Evolutionary conservation across 768 basidiomycete genomes (phyloP), one percentile per base, ranked within the genome.

Genomic region (Xerocomus spinulosus): DNA sequence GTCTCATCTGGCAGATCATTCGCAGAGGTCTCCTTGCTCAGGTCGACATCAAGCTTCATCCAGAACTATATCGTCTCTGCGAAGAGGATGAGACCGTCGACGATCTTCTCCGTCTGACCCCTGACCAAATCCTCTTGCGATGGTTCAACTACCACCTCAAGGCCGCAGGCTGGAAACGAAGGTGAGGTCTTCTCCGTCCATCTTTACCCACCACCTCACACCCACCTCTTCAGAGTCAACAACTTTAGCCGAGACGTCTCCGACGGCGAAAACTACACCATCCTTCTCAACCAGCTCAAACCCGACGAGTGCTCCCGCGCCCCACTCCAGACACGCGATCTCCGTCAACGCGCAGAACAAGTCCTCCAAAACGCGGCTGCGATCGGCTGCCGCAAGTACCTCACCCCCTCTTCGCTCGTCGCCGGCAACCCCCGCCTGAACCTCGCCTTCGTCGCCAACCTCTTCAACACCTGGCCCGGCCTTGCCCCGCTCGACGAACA

Each of bases 141-240:
- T 99, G 96, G 96, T 98, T 99, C 73, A 98, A 99, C 68, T 99
- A 87, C 66, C 96, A 99, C 68, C 74, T 99, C 54, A 98, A 96
- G 65, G 88, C 90, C 9, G 96, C 95, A 21, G 87, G 87, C 2
- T 95, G 92, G 87, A 78, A 87, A 46, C 75, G 90, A 63, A 80
- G 83, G 93, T 93, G 54, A 28, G 65, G 40, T 12, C 24, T 20
- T 21, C 15, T 14, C 6, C 8, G 7, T 4, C 32, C 15, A 9
- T 8, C 9, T 15, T 12, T 2, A 3, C 4, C 14, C 35, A 17
- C 14, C n/a, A 20, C 14, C 7, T 4, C 30, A 34, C 4, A 9
- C 25, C 21, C 0, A 8, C n/a, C 12, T 14, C 10, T 10, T 10
- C 61, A 93, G 95, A 60, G 96, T 99, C 28, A 85, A 88, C 70